Evolutionary conservation across 2,329 filamentous ascomycete genomes (phyloP), one percentile per base, ranked within the genome.

Genomic region (Emericellopsis cladophorae): DNA sequence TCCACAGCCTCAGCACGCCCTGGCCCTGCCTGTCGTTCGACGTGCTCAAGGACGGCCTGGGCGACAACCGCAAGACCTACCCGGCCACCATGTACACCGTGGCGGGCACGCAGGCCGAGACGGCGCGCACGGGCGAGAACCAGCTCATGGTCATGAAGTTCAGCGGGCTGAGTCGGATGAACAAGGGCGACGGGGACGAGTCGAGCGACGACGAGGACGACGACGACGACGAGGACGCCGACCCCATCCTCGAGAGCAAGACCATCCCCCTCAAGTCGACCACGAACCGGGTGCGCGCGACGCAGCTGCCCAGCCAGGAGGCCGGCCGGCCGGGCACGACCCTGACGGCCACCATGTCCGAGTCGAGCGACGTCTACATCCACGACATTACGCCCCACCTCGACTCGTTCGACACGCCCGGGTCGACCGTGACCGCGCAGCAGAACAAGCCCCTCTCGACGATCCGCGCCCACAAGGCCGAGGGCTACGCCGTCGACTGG

Each of bases 21-120:
- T 98, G 92, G 92, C 92, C 92, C 4, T 98, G 92, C 59, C 74
- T 98, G 14, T 96, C 90, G 2, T 95, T 95, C 62, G 92, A 96
- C 58, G 82, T 98, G 45, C 64, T 98, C 46, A 81, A 74, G 52
- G 92, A 98, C 64, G 71, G 72, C 40, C 74, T 98, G 15, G 92
- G 92, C 49, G 83, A 95, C 57, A 80, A 87, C 61, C 82, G 92
- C 55, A 93, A 82, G 60, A 80, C 82, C n/a, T 98, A 93, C 62
- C 92, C 92, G 22, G 87, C 88, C 39, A 95, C 90, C 44, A 82
- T 95, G 65, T 98, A 96, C 65, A 83, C 89, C 10, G 89, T 96
- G 26, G 81, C 88, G 15, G 92, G 92, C 45, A 98, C 92, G 11
- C 92, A 98, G 67, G 92, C 92, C 32, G 89, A 90, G 52, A 69